Percentiles rank a stretch among this genome's conserved stretches.
These are phyloP conservation scores for Eucalyptus polybractea DNA, from an alignment of 345 rosid genomes.

Conservation along the genomic window DNA sequence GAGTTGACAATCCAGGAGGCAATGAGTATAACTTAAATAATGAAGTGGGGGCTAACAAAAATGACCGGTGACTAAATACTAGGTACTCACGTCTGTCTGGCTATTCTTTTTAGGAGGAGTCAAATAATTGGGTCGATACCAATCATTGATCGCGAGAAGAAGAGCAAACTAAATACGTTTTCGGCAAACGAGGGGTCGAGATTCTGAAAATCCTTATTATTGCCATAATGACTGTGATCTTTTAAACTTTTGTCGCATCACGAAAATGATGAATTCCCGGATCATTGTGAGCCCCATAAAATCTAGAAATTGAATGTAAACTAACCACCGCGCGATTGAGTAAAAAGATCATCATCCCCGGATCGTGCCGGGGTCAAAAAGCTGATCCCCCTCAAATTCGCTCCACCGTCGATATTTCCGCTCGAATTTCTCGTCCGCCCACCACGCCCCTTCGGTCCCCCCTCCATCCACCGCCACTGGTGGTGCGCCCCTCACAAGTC, in stretches of 20 bases:
- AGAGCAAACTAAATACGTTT: not conserved
- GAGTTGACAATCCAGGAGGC: not conserved
- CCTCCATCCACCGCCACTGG: no score
- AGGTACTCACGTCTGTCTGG: not conserved
- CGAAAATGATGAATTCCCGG: not conserved
- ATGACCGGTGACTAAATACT: not conserved
- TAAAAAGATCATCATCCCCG: no score
- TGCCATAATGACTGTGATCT: not conserved
- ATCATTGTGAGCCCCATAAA: not conserved
- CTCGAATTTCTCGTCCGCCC: not conserved
- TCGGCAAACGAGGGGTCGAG: not conserved
- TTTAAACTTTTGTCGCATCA: no score
- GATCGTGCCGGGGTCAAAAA: not conserved
- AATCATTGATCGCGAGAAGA: not conserved
- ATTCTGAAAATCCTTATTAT: not conserved
- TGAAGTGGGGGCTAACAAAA: not conserved
- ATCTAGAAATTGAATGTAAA: not conserved
- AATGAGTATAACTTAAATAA: no score
- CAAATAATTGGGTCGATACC: not conserved
- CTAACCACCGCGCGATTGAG: not conserved
- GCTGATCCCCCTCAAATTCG: not conserved
- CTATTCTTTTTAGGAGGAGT: not conserved
- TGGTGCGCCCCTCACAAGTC: no score
- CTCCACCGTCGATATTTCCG: not conserved
- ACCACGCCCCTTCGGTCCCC: not conserved